Evolutionary conservation across 208 protist genomes (phyloP), one percentile per base, ranked within the genome.

Genomic region (Zelonia costaricensis): DNA sequence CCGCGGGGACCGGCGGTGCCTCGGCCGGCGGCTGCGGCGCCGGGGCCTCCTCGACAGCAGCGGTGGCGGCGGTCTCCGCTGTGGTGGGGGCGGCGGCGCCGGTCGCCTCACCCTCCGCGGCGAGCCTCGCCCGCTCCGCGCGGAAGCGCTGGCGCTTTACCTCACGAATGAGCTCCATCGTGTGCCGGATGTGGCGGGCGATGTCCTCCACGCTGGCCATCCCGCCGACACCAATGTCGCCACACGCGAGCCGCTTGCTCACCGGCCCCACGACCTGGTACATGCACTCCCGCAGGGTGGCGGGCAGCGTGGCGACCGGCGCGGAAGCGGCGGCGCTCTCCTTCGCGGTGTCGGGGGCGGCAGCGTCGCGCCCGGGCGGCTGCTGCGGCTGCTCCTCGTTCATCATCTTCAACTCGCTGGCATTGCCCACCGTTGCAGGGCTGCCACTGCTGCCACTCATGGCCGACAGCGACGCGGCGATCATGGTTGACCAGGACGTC

Each of bases 211-310:
- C 86, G 0, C 63, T 44, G 2, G 91, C 94, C 95, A 98, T 98
- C 12, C 92, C 97, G 35, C 95, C 95, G 9, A 91, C 79, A 43
- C 97, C 97, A 7, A 90, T 68, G 59, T 99, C 97, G 3, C 95
- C 95, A 76, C 98, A 99, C 9, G 95, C 97, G 0, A 99, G 72
- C 22, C 58, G 54, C 78, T 99, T 99, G 44, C 56, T 51, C 18
- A 98, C 77, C 0, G 98, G 97, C 18, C 76, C 69, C 0, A 99
- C 90, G 15, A 98, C 55, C 68, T 92, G 85, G 61, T 87, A 92
- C 74, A 92, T 78, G 1, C 69, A 49, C 30, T 76, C 67, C 36
- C 76, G 67, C 43, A 88, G 49, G 20, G 71, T 82, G 1, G 20
- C 33, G 0, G 83, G 83, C 9, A 83, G 60, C 16, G 40, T 30